Evolutionary conservation across 1,284 basidiomycete species (phyloP), one percentile per base, ranked within the genome.

Genomic region (Volvariella volvacea): DNA sequence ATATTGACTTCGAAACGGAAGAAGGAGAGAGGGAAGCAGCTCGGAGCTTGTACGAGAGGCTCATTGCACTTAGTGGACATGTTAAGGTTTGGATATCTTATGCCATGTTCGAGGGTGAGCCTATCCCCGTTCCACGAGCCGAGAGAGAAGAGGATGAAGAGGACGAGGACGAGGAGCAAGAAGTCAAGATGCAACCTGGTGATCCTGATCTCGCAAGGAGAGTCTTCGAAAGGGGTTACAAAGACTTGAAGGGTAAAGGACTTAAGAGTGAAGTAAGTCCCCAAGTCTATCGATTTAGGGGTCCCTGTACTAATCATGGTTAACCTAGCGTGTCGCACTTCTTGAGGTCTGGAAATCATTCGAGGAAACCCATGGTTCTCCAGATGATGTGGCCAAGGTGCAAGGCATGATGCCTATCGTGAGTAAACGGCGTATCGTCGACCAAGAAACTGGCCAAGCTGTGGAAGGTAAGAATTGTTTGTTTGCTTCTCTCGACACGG

Each of bases 1-100:
- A 93, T 65, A 92, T 99, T 67, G 95, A 99, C 66, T 92, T 93
- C 54, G 92, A 95, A 64, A 87, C 92, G 53, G 92, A 94, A 52
- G 92, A 96, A 63, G 88, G 92, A 51, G 92, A 98, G 57, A 81
- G 92, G 46, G 89, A 89, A 50, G 77, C 80, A 28, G 88, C 90
- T 1, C 74, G 94, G 22, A 73, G 75, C n/a, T 63, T 99, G 44
- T 99, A 96, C 64, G 93, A 98, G 67, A 78, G 93, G 20, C 76
- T 99, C 15, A 72, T 97, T 42, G 71, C 79, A 38, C 74, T 89
- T 45, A 96, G 92, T 49, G 90, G 91, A 0, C 95, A 99, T 62
- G 91, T 94, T 65, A 99, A 99, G 67, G 85, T 89, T 9, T 90
- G 87, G 87, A 82, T 89, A 44, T 78, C 85, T 43, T 90, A 80